phyloP scores from a whole-genome alignment of 768 basidiomycete species.

The Mycena vitilis region DNA sequence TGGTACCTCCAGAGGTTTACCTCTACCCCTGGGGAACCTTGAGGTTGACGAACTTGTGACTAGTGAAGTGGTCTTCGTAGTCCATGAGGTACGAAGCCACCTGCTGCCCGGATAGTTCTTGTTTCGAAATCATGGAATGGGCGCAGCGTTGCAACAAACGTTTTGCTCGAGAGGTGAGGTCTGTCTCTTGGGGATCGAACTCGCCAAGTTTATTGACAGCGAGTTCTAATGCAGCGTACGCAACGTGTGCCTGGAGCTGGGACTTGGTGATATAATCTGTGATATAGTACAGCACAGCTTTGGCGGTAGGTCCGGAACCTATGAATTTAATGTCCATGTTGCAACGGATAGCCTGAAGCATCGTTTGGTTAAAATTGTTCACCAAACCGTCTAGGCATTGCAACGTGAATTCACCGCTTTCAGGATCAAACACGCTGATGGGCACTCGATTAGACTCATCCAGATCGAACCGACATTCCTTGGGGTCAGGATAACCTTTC shows the following conservation, averaged over 20 bases:
- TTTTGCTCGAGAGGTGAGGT: slow-evolving; percentile 22
- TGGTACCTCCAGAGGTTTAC: too few species aligned
- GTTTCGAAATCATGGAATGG: too few species aligned
- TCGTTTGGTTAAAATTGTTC: slow-evolving; percentile 17
- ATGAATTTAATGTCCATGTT: slow-evolving; percentile 30
- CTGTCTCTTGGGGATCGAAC: slow-evolving; percentile 8
- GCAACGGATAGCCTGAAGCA: slow-evolving; percentile 20
- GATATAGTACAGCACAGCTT: slow-evolving; percentile 45
- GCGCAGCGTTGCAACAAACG: slow-evolving; percentile 38
- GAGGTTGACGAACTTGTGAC: slow-evolving; percentile 22
- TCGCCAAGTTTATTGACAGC: slow-evolving; percentile 33
- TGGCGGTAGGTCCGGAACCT: too few species aligned
- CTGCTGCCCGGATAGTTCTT: too few species aligned
- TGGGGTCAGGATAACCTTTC: background rate
- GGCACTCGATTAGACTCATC: background rate
- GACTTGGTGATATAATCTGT: slow-evolving; percentile 49
- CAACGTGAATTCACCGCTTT: background rate
- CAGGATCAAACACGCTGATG: background rate
- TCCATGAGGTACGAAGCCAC: too few species aligned
- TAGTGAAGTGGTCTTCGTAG: slow-evolving; percentile 32
- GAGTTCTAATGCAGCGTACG: slow-evolving; percentile 25
- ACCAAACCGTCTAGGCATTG: slow-evolving; percentile 11
- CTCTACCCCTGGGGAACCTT: too few species aligned
- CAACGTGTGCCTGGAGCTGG: slow-evolving; percentile 35
- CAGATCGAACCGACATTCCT: background rate